Conservation (phyloP, 2,329 filamentous ascomycete genomes). For the Ceratocystis lukuohia region DNA sequence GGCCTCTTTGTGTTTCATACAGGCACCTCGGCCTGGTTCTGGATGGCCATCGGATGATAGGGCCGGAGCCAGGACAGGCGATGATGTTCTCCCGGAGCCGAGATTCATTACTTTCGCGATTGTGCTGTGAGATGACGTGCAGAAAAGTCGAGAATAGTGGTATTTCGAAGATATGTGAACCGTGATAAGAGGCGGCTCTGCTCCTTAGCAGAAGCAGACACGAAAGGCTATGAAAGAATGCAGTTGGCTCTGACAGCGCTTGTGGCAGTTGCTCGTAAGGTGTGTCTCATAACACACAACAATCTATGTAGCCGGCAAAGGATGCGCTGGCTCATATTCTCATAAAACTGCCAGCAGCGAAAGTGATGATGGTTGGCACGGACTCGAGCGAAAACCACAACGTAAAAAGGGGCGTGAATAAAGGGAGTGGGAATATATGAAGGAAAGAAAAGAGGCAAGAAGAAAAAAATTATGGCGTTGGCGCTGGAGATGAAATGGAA, state of each 20-base stretch:
- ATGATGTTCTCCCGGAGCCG: neutral
- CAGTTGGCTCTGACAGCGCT: neutral
- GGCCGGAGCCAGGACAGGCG: neutral
- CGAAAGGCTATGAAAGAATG: conserved; percentile 6
- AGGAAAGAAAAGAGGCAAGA: neutral
- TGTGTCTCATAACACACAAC: conserved; percentile 14
- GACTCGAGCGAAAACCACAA: neutral
- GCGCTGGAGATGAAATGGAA: neutral
- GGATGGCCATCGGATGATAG: neutral
- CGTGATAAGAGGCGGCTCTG: neutral
- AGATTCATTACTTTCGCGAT: conserved; percentile 3
- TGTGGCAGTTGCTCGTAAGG: neutral
- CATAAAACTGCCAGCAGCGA: neutral
- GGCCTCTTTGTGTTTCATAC: neutral
- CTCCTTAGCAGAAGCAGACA: neutral
- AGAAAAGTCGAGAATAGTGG: neutral
- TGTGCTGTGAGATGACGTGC: neutral
- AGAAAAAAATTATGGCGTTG: neutral
- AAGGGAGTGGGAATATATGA: neutral
- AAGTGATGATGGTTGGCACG: neutral
- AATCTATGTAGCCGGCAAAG: conserved; percentile 9
- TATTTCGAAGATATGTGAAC: neutral
- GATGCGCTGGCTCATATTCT: conserved; percentile 4
- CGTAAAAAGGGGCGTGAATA: neutral
- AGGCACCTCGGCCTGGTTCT: neutral